A percentile compares a stretch with the other conserved stretches of the same genome.
These are phyloP conservation scores for Coniochaeta pulveracea DNA, from an alignment of 2,329 filamentous ascomycete genomes.

Conservation along the genomic window DNA sequence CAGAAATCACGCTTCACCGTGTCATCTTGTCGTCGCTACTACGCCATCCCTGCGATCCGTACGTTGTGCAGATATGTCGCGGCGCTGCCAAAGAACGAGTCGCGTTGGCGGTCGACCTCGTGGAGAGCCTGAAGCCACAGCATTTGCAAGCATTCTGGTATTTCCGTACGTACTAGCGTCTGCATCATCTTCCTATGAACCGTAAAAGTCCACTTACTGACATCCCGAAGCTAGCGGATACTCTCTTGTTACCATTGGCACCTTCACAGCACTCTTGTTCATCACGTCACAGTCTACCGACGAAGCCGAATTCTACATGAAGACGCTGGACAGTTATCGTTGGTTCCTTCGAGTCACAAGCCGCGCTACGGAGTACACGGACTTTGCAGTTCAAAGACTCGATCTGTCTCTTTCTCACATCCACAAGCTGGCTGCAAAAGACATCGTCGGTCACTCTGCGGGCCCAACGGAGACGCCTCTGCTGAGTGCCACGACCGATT, in stretches of 20 bases:
- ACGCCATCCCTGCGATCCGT: constrained; percentile 1
- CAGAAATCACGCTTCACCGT: constrained; percentile 1
- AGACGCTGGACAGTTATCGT: constrained; percentile 1
- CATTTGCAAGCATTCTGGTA: constrained; percentile 1
- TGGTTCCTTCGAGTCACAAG: constrained; percentile 1
- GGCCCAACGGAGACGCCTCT: constrained; percentile 1
- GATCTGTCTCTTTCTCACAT: constrained; percentile 1
- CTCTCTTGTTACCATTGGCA: background rate
- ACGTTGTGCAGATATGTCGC: constrained; percentile 1
- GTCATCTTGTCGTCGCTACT: constrained; percentile 1
- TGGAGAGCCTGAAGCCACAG: constrained; percentile 1
- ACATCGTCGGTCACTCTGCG: constrained; percentile 1
- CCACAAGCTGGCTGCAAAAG: background rate
- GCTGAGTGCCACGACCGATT: constrained; percentile 1
- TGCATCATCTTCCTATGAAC: constrained; percentile 1
- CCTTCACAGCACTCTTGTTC: constrained; percentile 1
- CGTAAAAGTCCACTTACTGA: constrained; percentile 1
- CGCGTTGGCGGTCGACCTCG: background rate
- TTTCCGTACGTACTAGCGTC: background rate
- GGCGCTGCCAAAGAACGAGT: constrained; percentile 1
- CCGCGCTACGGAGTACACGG: constrained; percentile 1
- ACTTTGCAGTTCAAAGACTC: constrained; percentile 1
- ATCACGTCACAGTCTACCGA: constrained; percentile 1
- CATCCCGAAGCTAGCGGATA: constrained; percentile 1
- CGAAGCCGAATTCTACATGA: constrained; percentile 1